A percentile compares a stretch with the other conserved stretches of the same genome.
Evolutionary conservation across 2,329 filamentous ascomycete genomes (phyloP).

Genomic region (Colletotrichum zoysiae): DNA sequence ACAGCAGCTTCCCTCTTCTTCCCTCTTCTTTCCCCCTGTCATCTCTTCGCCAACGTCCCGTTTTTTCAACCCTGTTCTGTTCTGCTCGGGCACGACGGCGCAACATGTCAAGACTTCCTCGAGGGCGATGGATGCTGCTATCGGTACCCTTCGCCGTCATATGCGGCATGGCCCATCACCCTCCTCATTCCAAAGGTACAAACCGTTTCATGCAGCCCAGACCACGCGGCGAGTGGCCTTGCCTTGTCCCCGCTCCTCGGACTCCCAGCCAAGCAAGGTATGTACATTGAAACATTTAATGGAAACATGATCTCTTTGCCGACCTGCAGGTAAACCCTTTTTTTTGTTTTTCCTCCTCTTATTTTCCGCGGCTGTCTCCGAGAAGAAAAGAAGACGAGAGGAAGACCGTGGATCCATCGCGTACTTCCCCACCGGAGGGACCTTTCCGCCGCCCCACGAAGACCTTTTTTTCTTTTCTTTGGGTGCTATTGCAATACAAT

Average conservation of each 20-base stretch:
- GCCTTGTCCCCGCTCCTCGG: slow-evolving; percentile 32
- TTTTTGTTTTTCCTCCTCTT: neutral
- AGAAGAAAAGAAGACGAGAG: neutral
- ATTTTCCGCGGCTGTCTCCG: slow-evolving; percentile 28
- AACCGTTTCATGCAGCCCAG: slow-evolving; percentile 39
- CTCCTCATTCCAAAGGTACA: slow-evolving; percentile 22
- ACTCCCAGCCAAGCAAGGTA: slow-evolving; percentile 18
- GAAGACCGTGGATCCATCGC: slow-evolving; percentile 18
- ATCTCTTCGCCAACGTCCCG: slow-evolving; percentile 14
- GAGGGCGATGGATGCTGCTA: neutral
- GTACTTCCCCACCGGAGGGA: neutral
- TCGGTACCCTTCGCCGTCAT: neutral
- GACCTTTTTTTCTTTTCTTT: slow-evolving; percentile 4
- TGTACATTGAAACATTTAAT: slow-evolving; percentile 37
- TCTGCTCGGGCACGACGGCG: slow-evolving; percentile 7
- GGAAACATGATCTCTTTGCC: slow-evolving; percentile 27
- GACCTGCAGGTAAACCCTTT: slow-evolving; percentile 24
- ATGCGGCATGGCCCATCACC: slow-evolving; percentile 21
- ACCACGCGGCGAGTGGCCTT: slow-evolving; percentile 17
- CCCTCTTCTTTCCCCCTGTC: neutral
- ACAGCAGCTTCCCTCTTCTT: neutral
- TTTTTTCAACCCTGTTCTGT: neutral
- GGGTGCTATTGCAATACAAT: too few species aligned
- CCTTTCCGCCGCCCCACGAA: neutral
- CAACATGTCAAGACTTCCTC: neutral